Evolutionary conservation across 805 yeast species (phyloP), one percentile per base, ranked within the genome.

Genomic region (Osmozyma mogii): DNA sequence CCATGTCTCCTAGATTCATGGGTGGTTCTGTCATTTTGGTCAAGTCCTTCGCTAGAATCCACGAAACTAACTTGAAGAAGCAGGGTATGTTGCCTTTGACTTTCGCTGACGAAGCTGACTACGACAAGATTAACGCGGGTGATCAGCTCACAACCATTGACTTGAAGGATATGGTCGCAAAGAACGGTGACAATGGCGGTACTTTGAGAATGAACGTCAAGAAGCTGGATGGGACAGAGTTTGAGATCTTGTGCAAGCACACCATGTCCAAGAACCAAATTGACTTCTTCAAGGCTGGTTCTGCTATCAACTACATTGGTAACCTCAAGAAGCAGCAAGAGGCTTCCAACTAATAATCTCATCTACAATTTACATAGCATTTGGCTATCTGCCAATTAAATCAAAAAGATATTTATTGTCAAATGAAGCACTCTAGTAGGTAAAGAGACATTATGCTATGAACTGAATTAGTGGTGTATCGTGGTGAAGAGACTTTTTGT

Each of bases 201-300:
- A 54, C 65, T 19, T 56, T 92, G 42, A 71, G 68, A 32, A 58
- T 92, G 42, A 70, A 73, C 50, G 82, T 92, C 9, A 79, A 84
- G 20, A 84, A 84, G 58, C 71, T 58, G 35, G 70, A 73, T 38
- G 96, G 96, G 9, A 72, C 77, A 31, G 47, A 35, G 29, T 78
- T 79, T 42, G 75, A 70, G 32, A 76, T 92, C 40, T 68, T 72
- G 43, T 74, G 92, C 47, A 87, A 78, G 59, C 98, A 92, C 60
- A 89, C 97, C 28, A 88, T 92, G 97, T 87, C 96, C 13, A 75
- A 75, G 54, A 98, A 92, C 59, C 98, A 92, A 68, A 68, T 92
- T 31, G 94, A 83, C 41, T 92, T 89, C 64, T 92, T 92, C 75
- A 87, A 78, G 57, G 96, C 96, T 22, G 98, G 98, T 31, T 83